These are phyloP conservation scores for Neurospora discreta DNA, from an alignment of 495 filamentous ascomycete genomes.

Conservation along the genomic window DNA sequence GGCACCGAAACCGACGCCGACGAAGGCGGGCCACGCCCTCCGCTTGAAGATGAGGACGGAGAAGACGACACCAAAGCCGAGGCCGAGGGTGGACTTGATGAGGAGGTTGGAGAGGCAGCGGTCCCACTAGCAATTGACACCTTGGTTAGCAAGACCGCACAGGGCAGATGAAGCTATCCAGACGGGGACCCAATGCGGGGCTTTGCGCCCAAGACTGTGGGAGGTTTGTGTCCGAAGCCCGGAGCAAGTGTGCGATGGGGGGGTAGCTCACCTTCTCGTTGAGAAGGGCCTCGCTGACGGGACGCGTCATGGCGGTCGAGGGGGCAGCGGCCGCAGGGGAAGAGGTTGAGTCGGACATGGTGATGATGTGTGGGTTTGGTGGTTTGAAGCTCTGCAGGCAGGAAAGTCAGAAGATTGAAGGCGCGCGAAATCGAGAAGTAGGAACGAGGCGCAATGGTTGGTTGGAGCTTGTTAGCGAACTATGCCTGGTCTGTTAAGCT, in stretches of 20 bases:
- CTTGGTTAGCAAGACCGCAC: constrained; percentile 1
- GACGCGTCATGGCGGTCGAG: constrained; percentile 43
- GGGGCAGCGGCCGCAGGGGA: constrained; percentile 12
- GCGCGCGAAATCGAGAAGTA: background rate
- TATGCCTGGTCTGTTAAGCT: background rate
- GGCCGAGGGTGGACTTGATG: constrained; percentile 86
- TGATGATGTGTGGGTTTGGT: constrained; percentile 4
- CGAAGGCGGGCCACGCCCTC: constrained; percentile 87
- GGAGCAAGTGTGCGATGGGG: background rate
- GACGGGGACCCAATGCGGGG: background rate
- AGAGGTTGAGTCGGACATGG: constrained; percentile 32
- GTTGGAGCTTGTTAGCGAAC: background rate
- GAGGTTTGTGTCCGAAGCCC: background rate
- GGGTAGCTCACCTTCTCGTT: constrained; percentile 74
- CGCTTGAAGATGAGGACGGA: constrained; percentile 96
- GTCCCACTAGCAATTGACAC: constrained; percentile 65
- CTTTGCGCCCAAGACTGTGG: background rate
- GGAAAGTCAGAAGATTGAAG: background rate
- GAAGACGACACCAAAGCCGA: constrained; percentile 95
- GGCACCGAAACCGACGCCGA: constrained; percentile 88
- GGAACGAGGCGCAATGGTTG: background rate
- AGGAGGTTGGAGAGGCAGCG: constrained; percentile 91
- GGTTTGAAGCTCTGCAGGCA: background rate
- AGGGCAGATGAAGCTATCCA: background rate
- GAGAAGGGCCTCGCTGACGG: constrained; percentile 84